Conservation (phyloP, 2,329 filamentous ascomycete genomes). For the Lecanicillium sp. region DNA sequence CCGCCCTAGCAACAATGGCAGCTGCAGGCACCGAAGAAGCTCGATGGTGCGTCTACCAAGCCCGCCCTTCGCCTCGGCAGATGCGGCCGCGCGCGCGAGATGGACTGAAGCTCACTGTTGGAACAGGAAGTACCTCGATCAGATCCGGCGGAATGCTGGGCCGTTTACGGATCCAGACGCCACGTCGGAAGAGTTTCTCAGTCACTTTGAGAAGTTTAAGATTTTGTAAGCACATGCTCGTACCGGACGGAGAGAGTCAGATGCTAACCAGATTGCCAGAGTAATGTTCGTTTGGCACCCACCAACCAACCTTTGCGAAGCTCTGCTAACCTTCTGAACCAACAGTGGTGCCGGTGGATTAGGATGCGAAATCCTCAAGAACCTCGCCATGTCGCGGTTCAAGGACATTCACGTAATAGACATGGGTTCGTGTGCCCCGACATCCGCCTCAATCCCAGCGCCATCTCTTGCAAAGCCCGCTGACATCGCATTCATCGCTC, state of each 20-base stretch:
- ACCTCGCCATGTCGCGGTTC: conserved; percentile 90
- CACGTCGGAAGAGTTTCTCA: conserved; percentile 42
- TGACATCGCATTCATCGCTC: conserved; percentile 6
- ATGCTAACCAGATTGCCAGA: conserved; percentile 22
- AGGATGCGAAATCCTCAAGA: conserved; percentile 94
- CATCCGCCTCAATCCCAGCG: neutral
- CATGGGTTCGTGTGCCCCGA: conserved; percentile 58
- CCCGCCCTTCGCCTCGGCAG: neutral
- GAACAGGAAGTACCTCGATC: conserved; percentile 74
- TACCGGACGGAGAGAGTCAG: neutral
- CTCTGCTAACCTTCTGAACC: conserved; percentile 9
- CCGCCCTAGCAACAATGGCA: too few species aligned
- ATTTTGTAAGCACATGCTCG: conserved; percentile 51
- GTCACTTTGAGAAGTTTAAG: conserved; percentile 61
- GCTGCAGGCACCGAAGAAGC: conserved; percentile 16
- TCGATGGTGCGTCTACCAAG: conserved; percentile 23
- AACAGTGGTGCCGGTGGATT: conserved; percentile 82
- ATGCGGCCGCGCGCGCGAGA: too few species aligned
- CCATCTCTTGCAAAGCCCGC: neutral
- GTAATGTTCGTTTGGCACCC: conserved; percentile 37
- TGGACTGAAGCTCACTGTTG: conserved; percentile 11
- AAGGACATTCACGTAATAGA: conserved; percentile 98
- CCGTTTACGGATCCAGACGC: conserved; percentile 69
- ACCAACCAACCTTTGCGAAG: conserved; percentile 5
- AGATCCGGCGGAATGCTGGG: conserved; percentile 66